Conservation (phyloP, 495 filamentous ascomycete species). For the Tetracladium setigerum region DNA sequence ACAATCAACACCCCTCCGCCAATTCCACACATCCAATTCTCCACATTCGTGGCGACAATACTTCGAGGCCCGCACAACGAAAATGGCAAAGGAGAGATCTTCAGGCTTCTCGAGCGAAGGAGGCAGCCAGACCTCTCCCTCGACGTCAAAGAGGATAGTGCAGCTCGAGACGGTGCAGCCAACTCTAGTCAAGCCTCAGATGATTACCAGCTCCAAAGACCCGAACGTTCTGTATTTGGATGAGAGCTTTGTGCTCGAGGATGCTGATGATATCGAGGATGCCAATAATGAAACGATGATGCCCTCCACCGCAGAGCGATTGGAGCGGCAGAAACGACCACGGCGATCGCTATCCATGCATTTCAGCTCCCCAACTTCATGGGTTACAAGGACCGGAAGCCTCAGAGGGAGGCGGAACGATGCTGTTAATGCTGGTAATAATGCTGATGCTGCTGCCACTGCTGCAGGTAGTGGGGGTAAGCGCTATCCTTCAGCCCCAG, state of each 20-base stretch:
- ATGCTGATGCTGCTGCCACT: too few species aligned
- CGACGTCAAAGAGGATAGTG: conserved; percentile 25
- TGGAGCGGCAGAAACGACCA: conserved; percentile 24
- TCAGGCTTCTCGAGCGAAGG: conserved; percentile 21
- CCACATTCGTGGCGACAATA: conserved; percentile 36
- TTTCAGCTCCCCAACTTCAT: conserved; percentile 40
- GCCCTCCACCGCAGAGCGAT: conserved; percentile 1
- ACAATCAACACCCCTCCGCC: not conserved
- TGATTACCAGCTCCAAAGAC: conserved; percentile 10
- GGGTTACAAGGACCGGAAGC: conserved; percentile 43
- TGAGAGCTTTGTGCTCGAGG: conserved; percentile 13
- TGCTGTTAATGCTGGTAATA: conserved; percentile 7
- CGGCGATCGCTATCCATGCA: conserved; percentile 46
- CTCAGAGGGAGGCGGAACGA: conserved; percentile 35
- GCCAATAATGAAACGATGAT: not conserved
- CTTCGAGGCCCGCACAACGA: conserved; percentile 31
- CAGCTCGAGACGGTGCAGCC: conserved; percentile 19
- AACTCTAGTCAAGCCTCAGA: conserved; percentile 17
- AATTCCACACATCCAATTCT: conserved; percentile 7
- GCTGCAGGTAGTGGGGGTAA: conserved; percentile 24
- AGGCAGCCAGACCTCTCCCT: conserved; percentile 15
- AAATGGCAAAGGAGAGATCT: conserved; percentile 28
- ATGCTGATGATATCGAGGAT: conserved; percentile 11
- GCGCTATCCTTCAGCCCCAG: conserved; percentile 38
- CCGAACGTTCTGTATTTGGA: conserved; percentile 2